These are phyloP conservation scores for Lipomyces spencermartinsiae DNA, from an alignment of 805 yeast species.

Conservation along the genomic window DNA sequence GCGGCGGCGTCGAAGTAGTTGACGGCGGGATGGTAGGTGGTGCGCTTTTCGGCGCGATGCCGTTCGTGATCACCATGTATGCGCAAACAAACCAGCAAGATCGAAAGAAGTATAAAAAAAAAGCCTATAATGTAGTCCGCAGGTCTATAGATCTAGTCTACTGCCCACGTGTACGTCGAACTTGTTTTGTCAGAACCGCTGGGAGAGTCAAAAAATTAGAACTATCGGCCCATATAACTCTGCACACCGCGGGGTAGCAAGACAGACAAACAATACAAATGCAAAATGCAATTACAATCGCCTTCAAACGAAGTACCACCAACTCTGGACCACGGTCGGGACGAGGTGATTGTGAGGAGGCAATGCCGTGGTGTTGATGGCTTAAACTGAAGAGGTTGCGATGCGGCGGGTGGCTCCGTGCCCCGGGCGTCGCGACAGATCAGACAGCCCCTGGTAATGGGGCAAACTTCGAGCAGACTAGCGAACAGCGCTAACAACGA, in stretches of 20 bases:
- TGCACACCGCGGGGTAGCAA: background rate
- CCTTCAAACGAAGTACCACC: background rate
- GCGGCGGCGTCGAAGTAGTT: constrained; percentile 1
- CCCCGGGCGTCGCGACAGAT: background rate
- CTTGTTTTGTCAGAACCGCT: too few species aligned
- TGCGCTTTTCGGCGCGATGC: background rate
- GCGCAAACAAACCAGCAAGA: background rate
- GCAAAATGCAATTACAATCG: background rate
- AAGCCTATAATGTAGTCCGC: too few species aligned
- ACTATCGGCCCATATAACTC: background rate
- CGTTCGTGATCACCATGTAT: constrained; percentile 5
- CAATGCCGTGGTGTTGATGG: background rate
- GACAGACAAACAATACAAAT: background rate
- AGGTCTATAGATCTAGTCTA: background rate
- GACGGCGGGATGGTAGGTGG: constrained; percentile 1
- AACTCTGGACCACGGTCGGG: background rate
- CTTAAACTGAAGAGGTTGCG: background rate
- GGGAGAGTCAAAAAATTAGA: background rate
- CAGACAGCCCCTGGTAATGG: background rate
- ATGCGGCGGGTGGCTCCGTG: background rate
- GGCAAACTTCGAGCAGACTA: background rate
- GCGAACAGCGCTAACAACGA: background rate
- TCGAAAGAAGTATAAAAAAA: too few species aligned
- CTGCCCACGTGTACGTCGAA: background rate
- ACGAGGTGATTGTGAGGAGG: background rate